Evolutionary conservation across 2,329 filamentous ascomycete genomes (phyloP), one percentile per base, ranked within the genome.

Genomic region (Beauveria medogensis): DNA sequence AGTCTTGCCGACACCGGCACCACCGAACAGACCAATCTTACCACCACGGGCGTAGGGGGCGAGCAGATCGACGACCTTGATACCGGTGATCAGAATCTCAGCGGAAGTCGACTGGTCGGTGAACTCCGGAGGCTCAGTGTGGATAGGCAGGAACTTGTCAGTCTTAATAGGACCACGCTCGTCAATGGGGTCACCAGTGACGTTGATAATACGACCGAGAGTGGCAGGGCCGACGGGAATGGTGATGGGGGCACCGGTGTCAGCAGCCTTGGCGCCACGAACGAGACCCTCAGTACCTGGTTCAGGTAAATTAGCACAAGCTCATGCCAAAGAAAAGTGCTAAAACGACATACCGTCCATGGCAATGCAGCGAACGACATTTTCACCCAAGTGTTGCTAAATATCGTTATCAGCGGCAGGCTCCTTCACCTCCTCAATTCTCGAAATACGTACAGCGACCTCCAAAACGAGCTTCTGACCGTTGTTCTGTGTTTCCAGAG

Each of bases 11-110:
- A 99, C 94, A 95, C 94, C 94, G 73, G 94, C 94, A 93, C 94
- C 94, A 82, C 94, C 94, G 83, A 99, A 99, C 71, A 99, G 92
- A 91, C 94, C 94, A 86, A 99, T 99, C 90, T 99, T 99, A 88
- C 94, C 94, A 91, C 94, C 94, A 95, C 94, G 94, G 78, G 94
- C 94, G 81, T 99, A 99, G 74, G 94, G 94, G 73, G 94, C 94
- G 74, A 99, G 88, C 69, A 99, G 86, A 79, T 99, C 94, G 82
- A 99, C 94, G 79, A 99, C 94, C 90, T 99, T 99, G 87, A 99
- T 99, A 88, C 94, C 94, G 70, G 94, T 99, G 73, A 95, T 90
- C 71, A 99, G 87, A 79, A 99, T 88, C 83, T 99, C 94, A 71
- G 94, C 94, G 72, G 86, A 84, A 71, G 94, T 99, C 68, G 94